Conservation (phyloP, 169 alveolate genomes). For the Blepharisma undulans region DNA sequence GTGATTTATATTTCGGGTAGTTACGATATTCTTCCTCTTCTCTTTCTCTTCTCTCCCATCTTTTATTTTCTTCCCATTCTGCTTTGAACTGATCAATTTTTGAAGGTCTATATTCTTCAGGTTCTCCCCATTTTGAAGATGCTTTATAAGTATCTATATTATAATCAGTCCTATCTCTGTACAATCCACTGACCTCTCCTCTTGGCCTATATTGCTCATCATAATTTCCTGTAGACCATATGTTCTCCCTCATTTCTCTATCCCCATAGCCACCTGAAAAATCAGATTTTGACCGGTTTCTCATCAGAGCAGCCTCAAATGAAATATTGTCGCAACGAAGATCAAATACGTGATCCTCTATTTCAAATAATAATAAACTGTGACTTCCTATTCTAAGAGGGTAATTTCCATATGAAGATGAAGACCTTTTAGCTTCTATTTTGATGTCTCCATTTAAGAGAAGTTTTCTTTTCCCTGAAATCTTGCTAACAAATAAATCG, state of each 20-base stretch:
- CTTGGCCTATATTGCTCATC: not conserved
- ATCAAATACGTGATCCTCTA: slow-evolving; percentile 7
- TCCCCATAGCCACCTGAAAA: not conserved
- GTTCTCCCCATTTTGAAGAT: not conserved
- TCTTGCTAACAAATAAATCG: not conserved
- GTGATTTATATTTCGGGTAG: not conserved
- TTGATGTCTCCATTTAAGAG: slow-evolving; percentile 33
- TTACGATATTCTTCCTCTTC: not conserved
- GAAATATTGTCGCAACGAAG: not conserved
- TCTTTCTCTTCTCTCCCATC: not conserved
- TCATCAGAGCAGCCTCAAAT: slow-evolving; percentile 26
- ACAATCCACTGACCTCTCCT: not conserved
- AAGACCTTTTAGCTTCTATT: not conserved
- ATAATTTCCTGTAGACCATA: not conserved
- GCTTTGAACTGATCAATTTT: not conserved
- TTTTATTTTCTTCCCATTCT: not conserved
- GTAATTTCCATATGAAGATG: slow-evolving; percentile 5
- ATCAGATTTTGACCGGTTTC: not conserved
- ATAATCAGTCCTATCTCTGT: not conserved
- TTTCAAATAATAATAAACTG: not conserved
- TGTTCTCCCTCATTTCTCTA: not conserved
- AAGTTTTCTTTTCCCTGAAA: slow-evolving; percentile 21
- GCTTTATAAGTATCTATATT: not conserved
- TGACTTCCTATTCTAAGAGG: slow-evolving; percentile 23
- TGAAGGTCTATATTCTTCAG: not conserved